Conservation (phyloP, 2,329 filamentous ascomycete species). For the Colletotrichum magnum region DNA sequence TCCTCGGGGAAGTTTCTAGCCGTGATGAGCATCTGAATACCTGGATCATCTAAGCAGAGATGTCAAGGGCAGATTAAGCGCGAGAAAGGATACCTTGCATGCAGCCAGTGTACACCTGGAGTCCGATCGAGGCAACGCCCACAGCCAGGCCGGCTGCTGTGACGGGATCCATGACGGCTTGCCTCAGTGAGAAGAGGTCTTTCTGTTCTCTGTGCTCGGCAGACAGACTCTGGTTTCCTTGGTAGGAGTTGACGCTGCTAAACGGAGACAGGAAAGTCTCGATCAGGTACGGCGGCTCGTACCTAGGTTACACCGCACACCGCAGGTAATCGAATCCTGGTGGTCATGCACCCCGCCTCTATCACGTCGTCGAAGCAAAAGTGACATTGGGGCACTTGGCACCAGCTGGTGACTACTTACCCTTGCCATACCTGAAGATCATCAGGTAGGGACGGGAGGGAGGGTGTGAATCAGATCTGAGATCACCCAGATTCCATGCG, state of each 20-base stretch:
- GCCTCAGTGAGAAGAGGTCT: not conserved
- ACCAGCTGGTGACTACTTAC: not conserved
- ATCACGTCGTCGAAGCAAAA: not conserved
- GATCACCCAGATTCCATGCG: too few species aligned
- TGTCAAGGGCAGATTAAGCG: not conserved
- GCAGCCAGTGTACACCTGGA: constrained; percentile 62
- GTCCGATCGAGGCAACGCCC: constrained; percentile 60
- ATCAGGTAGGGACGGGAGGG: not conserved
- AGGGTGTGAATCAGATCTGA: not conserved
- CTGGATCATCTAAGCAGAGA: constrained; percentile 44
- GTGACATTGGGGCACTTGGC: not conserved
- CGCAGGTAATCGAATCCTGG: not conserved
- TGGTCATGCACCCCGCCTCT: constrained; percentile 12
- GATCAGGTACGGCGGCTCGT: too few species aligned
- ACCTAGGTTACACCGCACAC: not conserved
- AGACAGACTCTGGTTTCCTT: too few species aligned
- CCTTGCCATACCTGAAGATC: not conserved
- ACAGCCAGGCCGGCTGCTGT: constrained; percentile 58
- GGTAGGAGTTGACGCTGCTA: not conserved
- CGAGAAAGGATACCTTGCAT: constrained; percentile 53
- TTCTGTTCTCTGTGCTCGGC: too few species aligned
- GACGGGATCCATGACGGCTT: constrained; percentile 57
- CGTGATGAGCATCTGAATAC: constrained; percentile 63
- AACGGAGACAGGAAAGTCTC: not conserved
- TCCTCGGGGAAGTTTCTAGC: constrained; percentile 64